A percentile compares a stretch with the other conserved stretches of the same genome.
Evolutionary conservation across 371 early-diverging fungal species (phyloP).

Genomic region (Conidiobolus incongruus): DNA sequence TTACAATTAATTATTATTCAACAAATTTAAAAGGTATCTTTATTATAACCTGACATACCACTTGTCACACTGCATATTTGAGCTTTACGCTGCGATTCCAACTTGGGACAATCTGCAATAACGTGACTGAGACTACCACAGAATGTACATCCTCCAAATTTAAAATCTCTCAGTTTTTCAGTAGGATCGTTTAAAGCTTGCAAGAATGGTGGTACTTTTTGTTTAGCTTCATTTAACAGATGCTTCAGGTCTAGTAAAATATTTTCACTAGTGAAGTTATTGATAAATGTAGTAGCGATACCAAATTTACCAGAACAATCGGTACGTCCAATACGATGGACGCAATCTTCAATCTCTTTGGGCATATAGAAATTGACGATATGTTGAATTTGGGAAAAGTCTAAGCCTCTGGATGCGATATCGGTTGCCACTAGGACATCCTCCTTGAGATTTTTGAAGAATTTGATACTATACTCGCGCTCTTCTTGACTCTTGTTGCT

Average conservation of each 20-base stretch:
- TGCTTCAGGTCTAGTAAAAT: constrained; percentile 84
- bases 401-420: constrained; percentile 80
- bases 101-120: constrained; percentile 73
- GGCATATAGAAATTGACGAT: constrained; percentile 95
- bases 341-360: constrained; percentile 88
- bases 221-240: constrained; percentile 78
- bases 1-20: too few relatives aligned
- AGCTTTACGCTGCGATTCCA: constrained; percentile 51
- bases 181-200: constrained; percentile 69
- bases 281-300: constrained; percentile 89
- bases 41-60: too few relatives aligned
- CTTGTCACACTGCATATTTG: too few relatives aligned
- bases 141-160: constrained; percentile 65
- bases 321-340: constrained; percentile 96
- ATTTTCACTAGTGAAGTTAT: constrained; percentile 58
- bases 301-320: constrained; percentile 95
- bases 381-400: constrained; percentile 79
- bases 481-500: constrained; percentile 87
- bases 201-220: constrained; percentile 73
- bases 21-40: too few relatives aligned
- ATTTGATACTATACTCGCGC: constrained; percentile 51
- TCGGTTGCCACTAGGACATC: constrained; percentile 87
- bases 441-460: constrained; percentile 56
- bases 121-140: constrained; percentile 93
- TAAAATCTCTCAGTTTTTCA: constrained; percentile 55